Conservation (phyloP, 2,329 filamentous ascomycete genomes). For the Epichloe elymi region DNA sequence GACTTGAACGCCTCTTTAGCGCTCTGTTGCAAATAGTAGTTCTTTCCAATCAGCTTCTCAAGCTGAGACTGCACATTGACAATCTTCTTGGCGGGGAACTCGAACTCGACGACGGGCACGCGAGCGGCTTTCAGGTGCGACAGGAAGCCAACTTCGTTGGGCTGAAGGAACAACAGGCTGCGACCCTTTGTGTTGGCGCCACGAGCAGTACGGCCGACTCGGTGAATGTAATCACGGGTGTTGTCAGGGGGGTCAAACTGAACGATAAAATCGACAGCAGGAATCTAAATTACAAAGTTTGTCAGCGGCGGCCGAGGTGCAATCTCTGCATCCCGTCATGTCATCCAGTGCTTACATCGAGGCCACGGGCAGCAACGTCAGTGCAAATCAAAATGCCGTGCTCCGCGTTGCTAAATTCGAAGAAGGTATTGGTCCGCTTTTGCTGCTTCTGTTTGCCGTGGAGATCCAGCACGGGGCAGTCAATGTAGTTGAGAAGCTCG, state of each 20-base stretch:
- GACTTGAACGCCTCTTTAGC: constrained; percentile 69
- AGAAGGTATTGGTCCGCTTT: constrained; percentile 97
- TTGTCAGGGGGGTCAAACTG: constrained; percentile 94
- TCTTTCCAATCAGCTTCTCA: constrained; percentile 85
- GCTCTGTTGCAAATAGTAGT: constrained; percentile 92
- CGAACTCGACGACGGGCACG: constrained; percentile 91
- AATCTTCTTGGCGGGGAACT: constrained; percentile 86
- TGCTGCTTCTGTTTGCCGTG: constrained; percentile 98
- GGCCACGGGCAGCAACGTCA: constrained; percentile 84
- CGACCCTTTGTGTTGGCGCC: constrained; percentile 73
- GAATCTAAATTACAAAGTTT: constrained; percentile 43
- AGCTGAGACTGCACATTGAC: constrained; percentile 82
- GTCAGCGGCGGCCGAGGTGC: neutral
- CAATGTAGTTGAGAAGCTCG: constrained; percentile 94
- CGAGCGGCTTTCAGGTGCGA: constrained; percentile 81
- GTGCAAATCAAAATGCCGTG: constrained; percentile 88
- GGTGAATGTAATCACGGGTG: constrained; percentile 84
- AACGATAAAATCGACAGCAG: constrained; percentile 89
- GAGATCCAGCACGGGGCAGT: constrained; percentile 73
- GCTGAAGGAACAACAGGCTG: constrained; percentile 86
- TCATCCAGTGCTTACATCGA: constrained; percentile 51
- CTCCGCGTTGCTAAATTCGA: constrained; percentile 71
- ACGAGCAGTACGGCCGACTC: constrained; percentile 86
- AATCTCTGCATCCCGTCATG: neutral
- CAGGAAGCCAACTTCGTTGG: constrained; percentile 83